phyloP scores from a whole-genome alignment of 148 eudicot species.

The Cornus kousa region DNA sequence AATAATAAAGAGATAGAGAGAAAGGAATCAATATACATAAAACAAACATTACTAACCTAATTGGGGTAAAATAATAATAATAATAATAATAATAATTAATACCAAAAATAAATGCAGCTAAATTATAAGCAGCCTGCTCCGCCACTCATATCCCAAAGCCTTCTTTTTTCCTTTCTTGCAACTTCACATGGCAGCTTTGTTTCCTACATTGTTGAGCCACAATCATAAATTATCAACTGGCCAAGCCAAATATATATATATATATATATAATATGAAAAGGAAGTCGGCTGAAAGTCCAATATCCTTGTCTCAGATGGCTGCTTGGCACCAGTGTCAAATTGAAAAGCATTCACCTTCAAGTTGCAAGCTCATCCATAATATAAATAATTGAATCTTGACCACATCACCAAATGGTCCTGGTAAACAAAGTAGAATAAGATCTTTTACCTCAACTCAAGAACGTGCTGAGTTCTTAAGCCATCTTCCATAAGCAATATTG shows the following conservation, averaged over 20 bases:
- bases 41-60: neutral
- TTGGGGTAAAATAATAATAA: neutral
- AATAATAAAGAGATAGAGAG: too few relatives aligned
- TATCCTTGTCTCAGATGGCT: neutral
- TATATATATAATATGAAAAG: neutral
- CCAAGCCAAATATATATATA: neutral
- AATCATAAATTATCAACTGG: too few relatives aligned
- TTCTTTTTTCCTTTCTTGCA: neutral
- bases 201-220: neutral
- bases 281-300: neutral
- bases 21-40: neutral
- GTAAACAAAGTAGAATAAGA: neutral
- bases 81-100: too few relatives aligned
- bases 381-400: neutral
- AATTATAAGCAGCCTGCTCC: neutral
- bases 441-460: slow-evolving; percentile 8
- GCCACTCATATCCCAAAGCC: neutral
- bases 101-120: too few relatives aligned
- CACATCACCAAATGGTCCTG: neutral
- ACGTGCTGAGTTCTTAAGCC: neutral
- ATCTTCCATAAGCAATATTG: slow-evolving; percentile 3
- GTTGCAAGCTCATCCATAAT: neutral
- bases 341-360: neutral
- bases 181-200: neutral
- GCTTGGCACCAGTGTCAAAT: neutral